Evolutionary conservation across 2,329 filamentous ascomycete genomes (phyloP), one percentile per base, ranked within the genome.

Genomic region (Claviceps africana): DNA sequence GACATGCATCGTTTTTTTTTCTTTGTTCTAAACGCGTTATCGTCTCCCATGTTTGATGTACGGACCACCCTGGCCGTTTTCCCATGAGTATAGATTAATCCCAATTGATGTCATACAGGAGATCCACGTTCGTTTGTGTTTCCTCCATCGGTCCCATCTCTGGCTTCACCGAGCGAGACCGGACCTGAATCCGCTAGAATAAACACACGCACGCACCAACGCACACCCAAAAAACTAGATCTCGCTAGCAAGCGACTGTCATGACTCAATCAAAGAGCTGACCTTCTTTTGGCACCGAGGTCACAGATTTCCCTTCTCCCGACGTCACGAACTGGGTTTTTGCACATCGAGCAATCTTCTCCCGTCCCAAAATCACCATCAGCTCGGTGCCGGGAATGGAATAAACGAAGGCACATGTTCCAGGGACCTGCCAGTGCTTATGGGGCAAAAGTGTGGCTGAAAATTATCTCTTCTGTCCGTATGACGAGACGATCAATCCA

Each of bases 401-500:
- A 10, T 49, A 51, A 25, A 8, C 7, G 11, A 4, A 58, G 54
- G 59, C 55, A 58, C 61, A 55, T 60, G 58, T 61, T 63, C 59
- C 58, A 59, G 57, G 59, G 60, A n/a, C 61, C 59, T 55, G 57
- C 55, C 55, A 59, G 57, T 62, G 62, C 61, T 58, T 62, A 55
- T 52, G 56, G 55, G 58, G 59, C 61, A 63, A 62, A 62, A 47
- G 61, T 62, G 56, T 49, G 61, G 60, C 61, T 61, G 61, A n/a
- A 62, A 63, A 45, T 53, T 62, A 65, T 59, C 61, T 63, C 60
- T 57, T 57, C 56, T 57, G 37, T 59, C 22, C 30, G 21, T n/a
- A 13, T n/a, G 52, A 37, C 48, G 56, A 54, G 55, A 51, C 28
- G 53, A 70, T 90, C 85, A 98, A 73, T 98, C 93, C 70, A 98